These are phyloP conservation scores for Arthrobotrys sphaeroides DNA, from an alignment of 2,329 filamentous ascomycete genomes.

Conservation along the genomic window DNA sequence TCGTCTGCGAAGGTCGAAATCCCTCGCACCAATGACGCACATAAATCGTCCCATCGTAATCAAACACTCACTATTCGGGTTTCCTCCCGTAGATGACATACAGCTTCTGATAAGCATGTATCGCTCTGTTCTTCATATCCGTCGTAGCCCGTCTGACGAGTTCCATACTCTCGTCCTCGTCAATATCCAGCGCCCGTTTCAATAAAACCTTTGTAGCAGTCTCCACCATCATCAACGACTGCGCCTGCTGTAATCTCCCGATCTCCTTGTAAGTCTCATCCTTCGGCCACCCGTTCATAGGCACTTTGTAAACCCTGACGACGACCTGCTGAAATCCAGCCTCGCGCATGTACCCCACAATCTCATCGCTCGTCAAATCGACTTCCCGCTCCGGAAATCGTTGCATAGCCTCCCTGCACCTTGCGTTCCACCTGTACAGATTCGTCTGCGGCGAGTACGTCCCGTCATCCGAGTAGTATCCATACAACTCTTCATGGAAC, in stretches of 20 bases:
- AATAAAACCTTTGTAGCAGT: slow-evolving; percentile 40
- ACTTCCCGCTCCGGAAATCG: slow-evolving; percentile 61
- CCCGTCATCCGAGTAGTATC: slow-evolving; percentile 52
- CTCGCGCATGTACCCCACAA: slow-evolving; percentile 58
- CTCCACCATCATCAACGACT: slow-evolving; percentile 47
- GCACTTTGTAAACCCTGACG: slow-evolving; percentile 59
- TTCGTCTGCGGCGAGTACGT: slow-evolving; percentile 46
- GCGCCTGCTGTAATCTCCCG: slow-evolving; percentile 54
- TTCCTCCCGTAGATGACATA: slow-evolving; percentile 50
- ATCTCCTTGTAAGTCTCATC: slow-evolving; percentile 59
- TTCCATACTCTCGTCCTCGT: slow-evolving; percentile 46
- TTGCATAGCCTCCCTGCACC: slow-evolving; percentile 49
- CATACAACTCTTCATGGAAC: slow-evolving; percentile 62
- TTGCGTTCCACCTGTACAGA: slow-evolving; percentile 49
- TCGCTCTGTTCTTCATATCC: slow-evolving; percentile 48
- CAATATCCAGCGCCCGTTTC: slow-evolving; percentile 43
- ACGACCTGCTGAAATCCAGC: slow-evolving; percentile 60
- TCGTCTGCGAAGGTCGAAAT: slow-evolving; percentile 12
- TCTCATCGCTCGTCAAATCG: slow-evolving; percentile 61
- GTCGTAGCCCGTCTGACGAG: slow-evolving; percentile 39
- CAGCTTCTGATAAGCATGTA: slow-evolving; percentile 52
- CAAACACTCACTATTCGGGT: slow-evolving; percentile 29
- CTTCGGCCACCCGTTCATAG: slow-evolving; percentile 59
- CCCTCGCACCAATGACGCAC: slow-evolving; percentile 6
- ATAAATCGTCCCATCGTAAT: slow-evolving; percentile 16